Evolutionary conservation across 2,329 filamentous ascomycete genomes (phyloP), one percentile per base, ranked within the genome.

Genomic region (Hymenoscyphus occultus): DNA sequence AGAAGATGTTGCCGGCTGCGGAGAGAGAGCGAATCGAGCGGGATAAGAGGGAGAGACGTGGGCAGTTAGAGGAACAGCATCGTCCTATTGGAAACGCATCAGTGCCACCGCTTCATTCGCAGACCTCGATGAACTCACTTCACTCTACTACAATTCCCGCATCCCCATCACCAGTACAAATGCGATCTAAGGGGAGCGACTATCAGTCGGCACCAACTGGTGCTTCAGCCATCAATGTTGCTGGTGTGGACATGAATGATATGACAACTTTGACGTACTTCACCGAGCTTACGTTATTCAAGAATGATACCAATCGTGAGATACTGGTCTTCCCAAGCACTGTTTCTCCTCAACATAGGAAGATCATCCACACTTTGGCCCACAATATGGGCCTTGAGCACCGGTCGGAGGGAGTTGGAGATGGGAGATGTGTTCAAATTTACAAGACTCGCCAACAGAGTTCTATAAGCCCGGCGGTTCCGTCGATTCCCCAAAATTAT

Each of bases 1-100:
- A 99, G 84, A 98, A 98, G 81, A 98, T 99, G 95, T 85, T 99
- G 5, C 95, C 95, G 0, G 86, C 96, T 70, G 92, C 93, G 39
- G 95, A 98, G 78, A 87, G 95, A 61, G 95, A 99, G 78, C 87
- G 95, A 51, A 98, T 99, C 71, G 95, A 99, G 78, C 86, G 95
- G 5, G 95, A 98, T 79, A 99, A 98, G 86, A 86, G 95, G 65
- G 94, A 98, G 80, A 91, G 95, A 72, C 89, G 95, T 61, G 95
- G 95, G 59, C 95, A 99, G 78, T 84, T 99, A 13, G 93, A 99
- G 78, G 95, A 99, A 78, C 95, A 99, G 78, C 95, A 99, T 78
- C 88, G 93, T 75, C 92, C 80, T 73, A 89, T 90, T 74, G 71
- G 73, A 16, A 69, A 69, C 39, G 65, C 65, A 9, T 64, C 70